Evolutionary conservation across 2,329 filamentous ascomycete genomes (phyloP).

Genomic region (Aspergillus puulaauensis): DNA sequence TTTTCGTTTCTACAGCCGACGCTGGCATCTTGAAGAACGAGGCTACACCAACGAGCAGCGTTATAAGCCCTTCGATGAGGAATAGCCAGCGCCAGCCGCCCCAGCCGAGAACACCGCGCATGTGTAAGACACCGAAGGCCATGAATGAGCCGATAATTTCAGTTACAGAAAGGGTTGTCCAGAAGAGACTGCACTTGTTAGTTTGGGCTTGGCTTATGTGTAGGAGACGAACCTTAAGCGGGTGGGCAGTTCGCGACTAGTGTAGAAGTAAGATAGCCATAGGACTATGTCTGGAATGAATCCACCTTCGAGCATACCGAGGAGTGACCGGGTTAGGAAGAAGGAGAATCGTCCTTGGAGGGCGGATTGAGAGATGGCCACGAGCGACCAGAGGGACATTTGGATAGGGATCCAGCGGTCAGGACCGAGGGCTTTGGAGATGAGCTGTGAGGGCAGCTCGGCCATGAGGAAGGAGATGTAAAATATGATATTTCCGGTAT

Average conservation of each 20-base stretch:
- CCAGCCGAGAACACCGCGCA: conserved; percentile 30
- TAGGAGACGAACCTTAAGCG: conserved; percentile 47
- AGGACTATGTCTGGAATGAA: conserved; percentile 61
- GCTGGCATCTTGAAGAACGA: conserved; percentile 58
- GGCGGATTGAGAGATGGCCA: conserved; percentile 47
- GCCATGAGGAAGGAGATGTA: conserved; percentile 53
- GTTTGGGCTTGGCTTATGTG: background rate
- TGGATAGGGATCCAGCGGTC: conserved; percentile 58
- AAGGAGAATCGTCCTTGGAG: conserved; percentile 42
- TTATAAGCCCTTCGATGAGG: conserved; percentile 58
- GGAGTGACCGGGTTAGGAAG: conserved; percentile 40
- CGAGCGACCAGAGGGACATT: conserved; percentile 53
- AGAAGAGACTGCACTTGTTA: conserved; percentile 55
- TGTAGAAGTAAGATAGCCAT: conserved; percentile 73
- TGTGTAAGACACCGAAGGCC: conserved; percentile 37
- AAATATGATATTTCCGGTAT: conserved; percentile 55
- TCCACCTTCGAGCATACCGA: conserved; percentile 49
- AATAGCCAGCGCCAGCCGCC: conserved; percentile 53
- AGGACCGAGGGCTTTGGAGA: conserved; percentile 55
- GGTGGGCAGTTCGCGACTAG: conserved; percentile 59
- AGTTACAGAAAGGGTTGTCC: conserved; percentile 56
- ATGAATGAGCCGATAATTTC: conserved; percentile 37
- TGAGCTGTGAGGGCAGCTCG: conserved; percentile 59
- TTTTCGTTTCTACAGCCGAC: conserved; percentile 52
- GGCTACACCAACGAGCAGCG: conserved; percentile 52